Evolutionary conservation across 768 basidiomycete genomes (phyloP).

Genomic region (Lactarius sp.): DNA sequence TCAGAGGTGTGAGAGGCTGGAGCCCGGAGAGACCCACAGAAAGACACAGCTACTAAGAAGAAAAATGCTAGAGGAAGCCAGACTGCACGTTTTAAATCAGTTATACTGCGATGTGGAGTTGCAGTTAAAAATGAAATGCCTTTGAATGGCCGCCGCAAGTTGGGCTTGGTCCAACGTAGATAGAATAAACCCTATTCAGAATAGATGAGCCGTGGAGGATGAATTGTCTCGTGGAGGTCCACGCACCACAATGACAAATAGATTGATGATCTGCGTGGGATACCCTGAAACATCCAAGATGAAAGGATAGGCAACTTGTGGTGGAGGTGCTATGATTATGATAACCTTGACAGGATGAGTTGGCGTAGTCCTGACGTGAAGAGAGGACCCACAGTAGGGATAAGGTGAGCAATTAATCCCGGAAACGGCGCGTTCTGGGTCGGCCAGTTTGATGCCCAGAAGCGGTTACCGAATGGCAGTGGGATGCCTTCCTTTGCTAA

Average conservation of each 20-base stretch:
- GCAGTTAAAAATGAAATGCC: neutral
- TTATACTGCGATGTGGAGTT: constrained; percentile 4
- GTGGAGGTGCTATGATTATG: constrained; percentile 51
- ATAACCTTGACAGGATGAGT: constrained; percentile 35
- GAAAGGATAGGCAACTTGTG: constrained; percentile 51
- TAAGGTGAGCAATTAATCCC: constrained; percentile 51
- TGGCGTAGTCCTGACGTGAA: neutral
- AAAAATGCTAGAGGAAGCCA: constrained; percentile 54
- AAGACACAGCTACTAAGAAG: constrained; percentile 46
- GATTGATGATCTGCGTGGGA: constrained; percentile 50
- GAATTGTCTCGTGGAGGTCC: neutral
- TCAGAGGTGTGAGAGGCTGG: neutral
- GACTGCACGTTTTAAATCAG: constrained; percentile 34
- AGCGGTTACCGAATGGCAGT: constrained; percentile 51
- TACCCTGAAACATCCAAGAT: constrained; percentile 55
- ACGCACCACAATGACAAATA: constrained; percentile 52
- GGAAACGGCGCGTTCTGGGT: constrained; percentile 53
- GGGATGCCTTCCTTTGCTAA: constrained; percentile 60
- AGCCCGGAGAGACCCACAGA: constrained; percentile 38
- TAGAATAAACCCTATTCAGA: constrained; percentile 48
- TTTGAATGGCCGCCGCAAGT: constrained; percentile 49
- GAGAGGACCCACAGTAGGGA: constrained; percentile 40
- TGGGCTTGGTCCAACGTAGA: constrained; percentile 47
- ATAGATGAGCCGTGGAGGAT: neutral
- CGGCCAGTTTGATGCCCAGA: constrained; percentile 62